phyloP scores from a whole-genome alignment of 345 rosid genomes.

The Viola odorata region DNA sequence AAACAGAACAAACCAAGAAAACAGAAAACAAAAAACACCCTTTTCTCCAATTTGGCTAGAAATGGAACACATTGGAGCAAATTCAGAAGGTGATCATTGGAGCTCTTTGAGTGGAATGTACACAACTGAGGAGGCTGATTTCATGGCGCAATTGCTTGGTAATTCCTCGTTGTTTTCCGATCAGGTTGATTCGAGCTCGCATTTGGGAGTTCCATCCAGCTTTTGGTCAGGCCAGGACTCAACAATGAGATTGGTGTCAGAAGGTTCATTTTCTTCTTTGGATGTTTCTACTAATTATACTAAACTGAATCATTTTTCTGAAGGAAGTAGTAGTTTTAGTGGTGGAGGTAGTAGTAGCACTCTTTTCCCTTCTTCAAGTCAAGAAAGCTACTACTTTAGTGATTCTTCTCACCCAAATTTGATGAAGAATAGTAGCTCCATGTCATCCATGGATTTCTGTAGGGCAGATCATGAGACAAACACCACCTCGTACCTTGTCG shows the following conservation, averaged over 20 bases:
- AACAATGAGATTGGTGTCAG: slow-evolving; percentile 19
- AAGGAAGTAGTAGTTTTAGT: slow-evolving; percentile 29
- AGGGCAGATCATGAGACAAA: slow-evolving; percentile 32
- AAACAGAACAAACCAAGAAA: slow-evolving; percentile 4
- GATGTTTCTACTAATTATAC: slow-evolving; percentile 8
- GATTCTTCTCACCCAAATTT: slow-evolving; percentile 25
- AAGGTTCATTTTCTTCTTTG: slow-evolving; percentile 12
- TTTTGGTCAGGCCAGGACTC: slow-evolving; percentile 39
- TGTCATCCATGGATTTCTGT: slow-evolving; percentile 30
- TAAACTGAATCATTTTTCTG: slow-evolving; percentile 26
- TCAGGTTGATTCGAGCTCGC: slow-evolving; percentile 13
- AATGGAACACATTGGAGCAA: slow-evolving; percentile 32
- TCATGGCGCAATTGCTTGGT: slow-evolving; percentile 59
- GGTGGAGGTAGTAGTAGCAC: slow-evolving; percentile 12
- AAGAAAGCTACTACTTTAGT: slow-evolving; percentile 27
- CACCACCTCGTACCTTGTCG: slow-evolving; percentile 38
- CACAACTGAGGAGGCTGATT: slow-evolving; percentile 62
- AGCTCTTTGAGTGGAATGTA: slow-evolving; percentile 41
- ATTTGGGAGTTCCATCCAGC: slow-evolving; percentile 19
- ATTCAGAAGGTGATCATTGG: slow-evolving; percentile 16
- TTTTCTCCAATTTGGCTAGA: background rate
- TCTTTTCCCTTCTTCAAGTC: slow-evolving; percentile 26
- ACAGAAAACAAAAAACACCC: background rate
- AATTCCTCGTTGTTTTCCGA: slow-evolving; percentile 20
- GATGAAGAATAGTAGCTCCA: slow-evolving; percentile 21